These are phyloP conservation scores for Colletotrichum sp. DNA, from an alignment of 2,329 filamentous ascomycete species.

Conservation along the genomic window DNA sequence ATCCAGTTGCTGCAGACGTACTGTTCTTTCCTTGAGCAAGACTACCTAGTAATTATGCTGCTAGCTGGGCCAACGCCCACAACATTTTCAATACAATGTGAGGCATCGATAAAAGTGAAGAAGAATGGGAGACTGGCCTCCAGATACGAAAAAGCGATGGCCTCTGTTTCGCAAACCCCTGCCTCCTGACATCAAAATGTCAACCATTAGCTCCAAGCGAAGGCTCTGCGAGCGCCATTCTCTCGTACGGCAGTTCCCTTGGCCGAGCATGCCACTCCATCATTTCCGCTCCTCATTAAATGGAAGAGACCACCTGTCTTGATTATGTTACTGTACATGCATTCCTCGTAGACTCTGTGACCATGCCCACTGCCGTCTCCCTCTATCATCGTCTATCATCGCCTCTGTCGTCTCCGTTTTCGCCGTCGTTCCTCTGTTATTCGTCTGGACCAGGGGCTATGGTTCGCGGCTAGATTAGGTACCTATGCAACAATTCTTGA, in stretches of 20 bases:
- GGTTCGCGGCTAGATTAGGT: too few species aligned
- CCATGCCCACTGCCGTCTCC: background rate
- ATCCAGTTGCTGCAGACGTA: background rate
- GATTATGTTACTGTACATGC: background rate
- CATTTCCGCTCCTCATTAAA: background rate
- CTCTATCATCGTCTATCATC: background rate
- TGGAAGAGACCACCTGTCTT: background rate
- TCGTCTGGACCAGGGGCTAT: too few species aligned
- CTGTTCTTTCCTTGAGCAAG: too few species aligned
- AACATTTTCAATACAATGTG: background rate
- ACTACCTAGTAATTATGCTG: too few species aligned
- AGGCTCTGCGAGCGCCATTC: too few species aligned
- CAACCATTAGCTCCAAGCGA: too few species aligned
- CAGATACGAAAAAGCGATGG: background rate
- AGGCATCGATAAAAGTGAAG: background rate
- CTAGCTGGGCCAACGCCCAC: background rate
- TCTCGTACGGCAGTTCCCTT: background rate
- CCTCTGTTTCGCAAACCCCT: background rate
- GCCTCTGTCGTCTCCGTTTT: too few species aligned
- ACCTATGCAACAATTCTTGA: too few species aligned
- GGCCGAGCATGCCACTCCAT: background rate
- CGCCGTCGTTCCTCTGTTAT: too few species aligned
- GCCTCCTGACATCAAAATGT: too few species aligned
- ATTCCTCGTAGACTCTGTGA: background rate
- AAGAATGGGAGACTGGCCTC: rapidly evolving